phyloP scores from a whole-genome alignment of 257 asterid genomes.

The Lantana camara region DNA sequence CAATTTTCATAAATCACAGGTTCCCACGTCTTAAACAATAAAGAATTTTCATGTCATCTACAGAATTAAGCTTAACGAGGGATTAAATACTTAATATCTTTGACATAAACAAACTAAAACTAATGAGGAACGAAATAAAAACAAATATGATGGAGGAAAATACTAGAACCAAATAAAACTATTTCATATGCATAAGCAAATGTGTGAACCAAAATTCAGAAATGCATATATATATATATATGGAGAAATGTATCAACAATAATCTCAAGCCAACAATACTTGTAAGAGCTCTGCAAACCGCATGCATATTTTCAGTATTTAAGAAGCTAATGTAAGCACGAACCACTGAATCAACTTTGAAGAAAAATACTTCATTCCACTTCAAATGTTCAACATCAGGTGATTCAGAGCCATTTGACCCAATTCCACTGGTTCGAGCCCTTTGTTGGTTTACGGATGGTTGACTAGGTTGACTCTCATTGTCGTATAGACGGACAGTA shows the following conservation, averaged over 20 bases:
- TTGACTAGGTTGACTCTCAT: slow-evolving; percentile 44
- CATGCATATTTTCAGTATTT: slow-evolving; percentile 2
- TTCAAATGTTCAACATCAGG: slow-evolving; percentile 58
- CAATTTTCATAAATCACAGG: too few species aligned
- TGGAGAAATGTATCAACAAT: neutral
- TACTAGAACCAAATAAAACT: too few species aligned
- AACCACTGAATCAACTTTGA: slow-evolving; percentile 80
- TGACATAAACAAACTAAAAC: too few species aligned
- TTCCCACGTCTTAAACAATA: too few species aligned
- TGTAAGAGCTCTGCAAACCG: neutral
- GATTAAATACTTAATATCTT: too few species aligned
- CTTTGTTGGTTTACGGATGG: slow-evolving; percentile 55
- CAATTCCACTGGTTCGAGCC: slow-evolving; percentile 77
- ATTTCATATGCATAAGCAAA: slow-evolving; percentile 16
- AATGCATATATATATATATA: slow-evolving; percentile 6
- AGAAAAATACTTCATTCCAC: slow-evolving; percentile 96
- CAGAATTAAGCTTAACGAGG: too few species aligned
- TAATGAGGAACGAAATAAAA: too few species aligned
- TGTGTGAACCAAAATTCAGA: neutral
- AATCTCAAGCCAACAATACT: slow-evolving; percentile 25
- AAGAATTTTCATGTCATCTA: too few species aligned
- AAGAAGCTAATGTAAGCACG: slow-evolving; percentile 33
- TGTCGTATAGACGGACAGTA: slow-evolving; percentile 58
- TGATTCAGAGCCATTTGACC: slow-evolving; percentile 48
- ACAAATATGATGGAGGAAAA: too few species aligned